Base-by-base conservation (phyloP, 257 asterid genomes). In the Anisodus acutangulus region DNA sequence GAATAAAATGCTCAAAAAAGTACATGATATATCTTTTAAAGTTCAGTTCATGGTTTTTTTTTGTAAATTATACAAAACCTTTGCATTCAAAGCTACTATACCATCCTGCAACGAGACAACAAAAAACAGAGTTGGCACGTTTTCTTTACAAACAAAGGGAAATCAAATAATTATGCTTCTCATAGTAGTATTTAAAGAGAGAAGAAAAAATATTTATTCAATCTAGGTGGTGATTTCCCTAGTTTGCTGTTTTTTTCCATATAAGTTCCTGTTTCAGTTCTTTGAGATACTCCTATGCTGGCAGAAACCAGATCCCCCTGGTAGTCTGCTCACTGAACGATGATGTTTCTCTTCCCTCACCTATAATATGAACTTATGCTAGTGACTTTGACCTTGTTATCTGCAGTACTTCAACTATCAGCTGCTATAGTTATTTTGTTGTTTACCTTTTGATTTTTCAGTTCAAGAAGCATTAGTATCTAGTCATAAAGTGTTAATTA, bases 61-160 rank as follows among this genome's bases (percentile, higher is more conserved):
- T 22, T 31, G 16, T 12, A 78, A 16, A 53, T 53, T 53, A 13
- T 78, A 53, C 16, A 8, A 53, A 53, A 78, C 41, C 13, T 22
- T 6, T 51, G 45, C 82, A 78, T 53, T 7, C 82, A 78, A 78
- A 78, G 64, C 49, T 15, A 53, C 47, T 22, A 76, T 11, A 17
- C 45, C 31, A 22, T 11, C 13, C 47, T 1, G 45, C 31, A 78
- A 31, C 26, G 45, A 31, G 47, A 78, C 60, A 37, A 22, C 19
- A 53, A 9, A 74, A 51, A 17, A 8, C 60, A 74, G 22, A 62
- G 70, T 63, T 63, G 70, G 41, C 62, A 49, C 49, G 19, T 66
- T 7, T 5, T 68, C 60, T 72, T 26, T 72, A 72, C 19, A 47
- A 72, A 72, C 62, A 49, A 76, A 39, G 64, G 82, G n/a, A 78